phyloP scores from a whole-genome alignment of 371 early-diverging fungal genomes.

The Mucor saturninus region DNA sequence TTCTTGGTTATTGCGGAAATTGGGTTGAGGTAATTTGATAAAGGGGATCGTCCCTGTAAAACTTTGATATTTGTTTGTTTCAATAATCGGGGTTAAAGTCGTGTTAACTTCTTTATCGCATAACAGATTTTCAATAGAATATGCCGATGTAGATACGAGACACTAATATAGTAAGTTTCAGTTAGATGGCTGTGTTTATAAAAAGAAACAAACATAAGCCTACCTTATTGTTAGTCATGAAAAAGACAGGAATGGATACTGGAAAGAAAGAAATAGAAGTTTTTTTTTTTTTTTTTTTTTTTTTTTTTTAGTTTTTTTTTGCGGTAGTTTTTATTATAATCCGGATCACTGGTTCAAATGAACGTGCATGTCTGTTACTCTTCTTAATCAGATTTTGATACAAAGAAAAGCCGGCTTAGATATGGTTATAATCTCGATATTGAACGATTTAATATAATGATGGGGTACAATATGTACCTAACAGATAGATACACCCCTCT shows the following conservation, averaged over 20 bases:
- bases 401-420: neutral
- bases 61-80: neutral
- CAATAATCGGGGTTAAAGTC: neutral
- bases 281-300: too few relatives aligned
- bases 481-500: neutral
- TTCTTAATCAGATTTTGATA: neutral
- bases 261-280: neutral
- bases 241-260: slow-evolving; percentile 2
- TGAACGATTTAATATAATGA: neutral
- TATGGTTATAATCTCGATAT: neutral
- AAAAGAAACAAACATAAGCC: neutral
- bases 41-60: neutral
- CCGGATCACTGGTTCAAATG: neutral
- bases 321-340: neutral
- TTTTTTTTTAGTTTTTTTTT: neutral
- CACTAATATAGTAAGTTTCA: neutral
- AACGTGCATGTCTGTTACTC: neutral
- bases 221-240: neutral
- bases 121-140: neutral
- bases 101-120: neutral
- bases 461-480: neutral
- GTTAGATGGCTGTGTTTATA: neutral
- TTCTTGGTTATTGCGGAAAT: neutral
- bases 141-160: neutral
- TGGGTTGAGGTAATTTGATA: neutral